Conservation (phyloP, 2,329 filamentous ascomycete species). For the Calonectria pseudoturangicola region DNA sequence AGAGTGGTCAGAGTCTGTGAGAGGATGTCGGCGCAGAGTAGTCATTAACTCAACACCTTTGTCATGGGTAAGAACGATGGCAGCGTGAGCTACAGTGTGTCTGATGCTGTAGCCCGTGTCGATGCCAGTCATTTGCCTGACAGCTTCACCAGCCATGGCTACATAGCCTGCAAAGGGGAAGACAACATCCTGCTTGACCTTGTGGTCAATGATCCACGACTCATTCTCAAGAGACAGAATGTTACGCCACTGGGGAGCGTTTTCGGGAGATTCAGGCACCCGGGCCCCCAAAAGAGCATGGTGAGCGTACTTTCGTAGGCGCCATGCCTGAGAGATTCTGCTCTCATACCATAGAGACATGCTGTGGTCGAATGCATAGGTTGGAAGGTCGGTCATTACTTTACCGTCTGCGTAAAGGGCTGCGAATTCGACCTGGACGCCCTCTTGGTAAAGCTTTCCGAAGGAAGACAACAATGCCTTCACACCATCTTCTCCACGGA, state of each 20-base stretch:
- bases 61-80: constrained; percentile 54
- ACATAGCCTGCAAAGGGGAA: constrained; percentile 63
- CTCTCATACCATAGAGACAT: constrained; percentile 34
- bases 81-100: constrained; percentile 53
- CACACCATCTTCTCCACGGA: constrained; percentile 24
- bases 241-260: constrained; percentile 51
- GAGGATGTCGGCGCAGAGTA: constrained; percentile 10
- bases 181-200: constrained; percentile 64
- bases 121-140: constrained; percentile 43
- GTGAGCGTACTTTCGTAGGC: constrained; percentile 33
- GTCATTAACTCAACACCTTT: constrained; percentile 37
- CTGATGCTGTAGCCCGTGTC: constrained; percentile 47
- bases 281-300: constrained; percentile 49
- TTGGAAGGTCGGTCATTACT: constrained; percentile 57
- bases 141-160: constrained; percentile 56
- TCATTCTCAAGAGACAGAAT: constrained; percentile 45
- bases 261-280: constrained; percentile 42
- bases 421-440: background rate
- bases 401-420: constrained; percentile 1
- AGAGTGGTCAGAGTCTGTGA: constrained; percentile 38
- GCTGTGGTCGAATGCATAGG: constrained; percentile 55
- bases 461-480: constrained; percentile 6
- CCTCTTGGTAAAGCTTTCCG: constrained; percentile 24
- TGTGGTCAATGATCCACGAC: constrained; percentile 67
- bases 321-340: constrained; percentile 37